A percentile compares a stretch with the other conserved stretches of the same genome.
Conservation (phyloP, 768 basidiomycete species). For the Russula sp. region DNA sequence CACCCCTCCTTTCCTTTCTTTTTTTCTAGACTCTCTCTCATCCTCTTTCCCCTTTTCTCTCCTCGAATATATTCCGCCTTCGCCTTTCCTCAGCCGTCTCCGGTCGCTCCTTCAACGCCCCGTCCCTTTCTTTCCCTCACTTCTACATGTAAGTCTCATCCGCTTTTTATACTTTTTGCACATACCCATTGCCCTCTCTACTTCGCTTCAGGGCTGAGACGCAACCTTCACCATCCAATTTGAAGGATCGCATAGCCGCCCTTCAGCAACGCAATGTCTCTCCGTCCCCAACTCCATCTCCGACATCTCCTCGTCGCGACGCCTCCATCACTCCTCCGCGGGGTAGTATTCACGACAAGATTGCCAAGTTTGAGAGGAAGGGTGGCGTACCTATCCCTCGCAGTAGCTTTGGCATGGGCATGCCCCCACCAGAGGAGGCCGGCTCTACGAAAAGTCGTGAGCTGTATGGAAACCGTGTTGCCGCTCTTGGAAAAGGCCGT, state of each 20-base stretch:
- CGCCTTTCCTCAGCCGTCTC: slow-evolving; percentile 10
- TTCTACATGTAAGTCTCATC: slow-evolving; percentile 22
- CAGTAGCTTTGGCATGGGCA: slow-evolving; percentile 67
- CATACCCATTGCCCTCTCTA: background rate
- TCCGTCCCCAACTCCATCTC: slow-evolving; percentile 37
- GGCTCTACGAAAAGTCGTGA: slow-evolving; percentile 54
- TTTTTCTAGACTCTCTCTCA: slow-evolving; percentile 17
- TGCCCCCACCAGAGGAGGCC: slow-evolving; percentile 52
- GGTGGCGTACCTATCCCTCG: slow-evolving; percentile 75
- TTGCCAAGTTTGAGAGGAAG: slow-evolving; percentile 76
- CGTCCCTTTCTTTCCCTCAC: slow-evolving; percentile 12
- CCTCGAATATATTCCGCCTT: slow-evolving; percentile 2
- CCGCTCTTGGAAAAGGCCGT: slow-evolving; percentile 34
- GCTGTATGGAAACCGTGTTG: slow-evolving; percentile 72
- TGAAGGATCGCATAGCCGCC: slow-evolving; percentile 82
- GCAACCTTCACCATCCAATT: slow-evolving; percentile 43
- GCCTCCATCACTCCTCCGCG: slow-evolving; percentile 29
- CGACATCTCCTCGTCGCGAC: slow-evolving; percentile 34
- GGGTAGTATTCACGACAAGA: slow-evolving; percentile 57
- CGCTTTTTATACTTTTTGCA: background rate
- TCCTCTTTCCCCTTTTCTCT: slow-evolving; percentile 5
- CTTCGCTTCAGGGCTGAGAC: slow-evolving; percentile 26
- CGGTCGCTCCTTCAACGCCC: slow-evolving; percentile 24
- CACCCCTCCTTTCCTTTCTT: slow-evolving; percentile 12
- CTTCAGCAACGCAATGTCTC: slow-evolving; percentile 56